phyloP scores from a whole-genome alignment of 176 grass and related monocot species.

The Carex pumila region DNA sequence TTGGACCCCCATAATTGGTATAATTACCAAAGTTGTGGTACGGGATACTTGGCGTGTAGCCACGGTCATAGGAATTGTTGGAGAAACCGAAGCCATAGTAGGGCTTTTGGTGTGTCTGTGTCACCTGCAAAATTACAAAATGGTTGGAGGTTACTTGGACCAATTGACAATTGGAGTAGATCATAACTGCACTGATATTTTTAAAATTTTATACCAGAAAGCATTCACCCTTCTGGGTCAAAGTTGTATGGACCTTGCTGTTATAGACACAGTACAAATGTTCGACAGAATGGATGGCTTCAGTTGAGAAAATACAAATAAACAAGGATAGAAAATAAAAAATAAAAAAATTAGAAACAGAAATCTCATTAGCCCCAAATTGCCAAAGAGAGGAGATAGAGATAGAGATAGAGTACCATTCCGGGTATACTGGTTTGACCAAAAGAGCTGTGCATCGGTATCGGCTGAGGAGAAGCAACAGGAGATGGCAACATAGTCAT shows the following conservation, averaged over 20 bases:
- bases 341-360: not conserved
- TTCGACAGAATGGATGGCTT: constrained; percentile 1
- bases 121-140: constrained; percentile 4
- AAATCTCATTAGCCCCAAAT: not conserved
- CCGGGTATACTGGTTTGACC: constrained; percentile 60
- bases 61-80: constrained; percentile 47
- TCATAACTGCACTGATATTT: not conserved
- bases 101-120: constrained; percentile 52
- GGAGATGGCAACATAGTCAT: constrained; percentile 57
- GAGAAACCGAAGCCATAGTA: constrained; percentile 70
- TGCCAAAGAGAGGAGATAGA: constrained; percentile 18
- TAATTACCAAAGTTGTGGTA: constrained; percentile 22
- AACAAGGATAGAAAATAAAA: not conserved
- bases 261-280: constrained; percentile 2
- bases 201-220: not conserved
- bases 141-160: not conserved
- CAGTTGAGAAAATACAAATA: not conserved
- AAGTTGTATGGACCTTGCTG: not conserved
- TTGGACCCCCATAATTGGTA: constrained; percentile 38
- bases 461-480: constrained; percentile 60
- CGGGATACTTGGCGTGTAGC: not conserved
- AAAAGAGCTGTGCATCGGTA: constrained; percentile 31
- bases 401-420: constrained; percentile 41
- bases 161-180: not conserved
- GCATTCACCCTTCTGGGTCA: not conserved